phyloP scores from a whole-genome alignment of 176 grass and related monocot genomes.

The Triticum turgidum region DNA sequence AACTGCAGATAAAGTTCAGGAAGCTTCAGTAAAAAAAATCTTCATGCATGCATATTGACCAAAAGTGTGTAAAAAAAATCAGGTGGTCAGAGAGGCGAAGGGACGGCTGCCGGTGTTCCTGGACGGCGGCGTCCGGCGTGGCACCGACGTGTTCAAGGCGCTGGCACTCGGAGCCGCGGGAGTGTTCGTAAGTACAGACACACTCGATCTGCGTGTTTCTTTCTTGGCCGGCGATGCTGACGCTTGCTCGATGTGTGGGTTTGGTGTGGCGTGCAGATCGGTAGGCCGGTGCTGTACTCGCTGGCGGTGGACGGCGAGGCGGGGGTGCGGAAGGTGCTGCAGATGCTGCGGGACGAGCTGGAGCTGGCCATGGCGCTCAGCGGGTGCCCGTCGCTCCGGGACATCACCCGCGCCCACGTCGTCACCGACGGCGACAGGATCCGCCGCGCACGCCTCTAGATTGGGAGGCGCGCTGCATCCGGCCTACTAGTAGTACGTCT shows the following conservation, averaged over 20 bases:
- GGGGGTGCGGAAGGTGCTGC: slow-evolving; percentile 57
- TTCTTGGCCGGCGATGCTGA: neutral
- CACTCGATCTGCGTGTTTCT: neutral
- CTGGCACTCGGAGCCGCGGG: slow-evolving; percentile 82
- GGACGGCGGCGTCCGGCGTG: slow-evolving; percentile 83
- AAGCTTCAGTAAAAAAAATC: neutral
- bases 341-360: slow-evolving; percentile 76
- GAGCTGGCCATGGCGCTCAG: slow-evolving; percentile 84
- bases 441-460: slow-evolving; percentile 41
- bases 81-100: slow-evolving; percentile 81
- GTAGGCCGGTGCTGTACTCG: slow-evolving; percentile 66
- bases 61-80: neutral
- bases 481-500: neutral
- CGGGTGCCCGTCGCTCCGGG: slow-evolving; percentile 68
- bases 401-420: slow-evolving; percentile 59
- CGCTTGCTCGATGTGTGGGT: neutral
- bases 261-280: slow-evolving; percentile 54
- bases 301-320: slow-evolving; percentile 82
- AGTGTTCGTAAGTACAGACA: slow-evolving; percentile 65
- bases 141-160: slow-evolving; percentile 95
- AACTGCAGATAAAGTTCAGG: neutral
- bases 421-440: slow-evolving; percentile 50
- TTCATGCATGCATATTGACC: neutral
- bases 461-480: neutral
- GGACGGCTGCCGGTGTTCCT: slow-evolving; percentile 81